phyloP scores from a whole-genome alignment of 2,329 filamentous ascomycete species.

The Phialophora chinensis region DNA sequence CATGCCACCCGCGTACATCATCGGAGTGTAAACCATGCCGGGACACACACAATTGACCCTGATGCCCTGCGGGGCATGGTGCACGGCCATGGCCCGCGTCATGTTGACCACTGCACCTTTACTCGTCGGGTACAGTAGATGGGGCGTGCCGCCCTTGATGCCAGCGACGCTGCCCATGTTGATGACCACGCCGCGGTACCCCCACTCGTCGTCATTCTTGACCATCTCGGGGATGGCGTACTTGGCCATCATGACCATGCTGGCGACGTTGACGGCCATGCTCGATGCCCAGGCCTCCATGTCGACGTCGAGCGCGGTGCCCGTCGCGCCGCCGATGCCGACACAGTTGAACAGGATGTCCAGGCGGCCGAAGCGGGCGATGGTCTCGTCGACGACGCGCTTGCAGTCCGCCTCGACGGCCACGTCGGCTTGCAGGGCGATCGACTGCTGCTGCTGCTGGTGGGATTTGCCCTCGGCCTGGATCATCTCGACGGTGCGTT shows the following conservation, averaged over 20 bases:
- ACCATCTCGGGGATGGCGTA: slow-evolving; percentile 66
- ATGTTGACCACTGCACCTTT: slow-evolving; percentile 63
- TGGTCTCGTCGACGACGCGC: slow-evolving; percentile 47
- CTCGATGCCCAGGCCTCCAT: slow-evolving; percentile 63
- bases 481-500: slow-evolving; percentile 62
- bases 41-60: slow-evolving; percentile 63
- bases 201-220: slow-evolving; percentile 55
- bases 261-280: slow-evolving; percentile 67
- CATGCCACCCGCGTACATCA: slow-evolving; percentile 62
- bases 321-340: slow-evolving; percentile 64
- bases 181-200: slow-evolving; percentile 59
- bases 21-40: slow-evolving; percentile 61
- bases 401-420: slow-evolving; percentile 61
- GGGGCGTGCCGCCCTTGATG: slow-evolving; percentile 59
- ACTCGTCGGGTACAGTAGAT: slow-evolving; percentile 60
- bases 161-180: slow-evolving; percentile 70
- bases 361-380: slow-evolving; percentile 60
- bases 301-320: slow-evolving; percentile 66
- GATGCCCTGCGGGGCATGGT: slow-evolving; percentile 59
- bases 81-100: slow-evolving; percentile 62
- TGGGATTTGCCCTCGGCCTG: slow-evolving; percentile 48
- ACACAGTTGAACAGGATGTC: slow-evolving; percentile 71
- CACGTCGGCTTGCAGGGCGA: slow-evolving; percentile 61
- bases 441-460: slow-evolving; percentile 37
- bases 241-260: slow-evolving; percentile 70